These are phyloP conservation scores for Syzygium aromaticum DNA, from an alignment of 345 rosid genomes.

Conservation along the genomic window DNA sequence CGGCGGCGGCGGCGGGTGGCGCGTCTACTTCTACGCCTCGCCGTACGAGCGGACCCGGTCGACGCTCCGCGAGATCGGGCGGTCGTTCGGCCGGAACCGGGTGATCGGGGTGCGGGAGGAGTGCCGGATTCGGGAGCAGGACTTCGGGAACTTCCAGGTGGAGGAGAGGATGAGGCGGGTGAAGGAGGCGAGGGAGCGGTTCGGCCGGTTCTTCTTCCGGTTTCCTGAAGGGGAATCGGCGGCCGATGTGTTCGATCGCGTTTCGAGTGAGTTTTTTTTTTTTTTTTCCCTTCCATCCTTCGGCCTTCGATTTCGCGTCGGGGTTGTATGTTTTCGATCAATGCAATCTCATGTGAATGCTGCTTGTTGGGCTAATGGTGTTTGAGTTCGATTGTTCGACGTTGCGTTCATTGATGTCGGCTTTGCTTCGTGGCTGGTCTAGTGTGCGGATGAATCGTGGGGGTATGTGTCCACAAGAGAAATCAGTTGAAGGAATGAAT, in stretches of 20 bases:
- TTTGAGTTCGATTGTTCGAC: not conserved
- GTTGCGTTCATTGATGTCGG: not conserved
- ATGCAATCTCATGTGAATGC: not conserved
- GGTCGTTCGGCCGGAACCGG: slow-evolving; percentile 56
- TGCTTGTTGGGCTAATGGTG: not conserved
- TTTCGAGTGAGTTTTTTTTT: slow-evolving; percentile 49
- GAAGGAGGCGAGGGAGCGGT: slow-evolving; percentile 59
- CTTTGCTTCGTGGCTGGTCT: not conserved
- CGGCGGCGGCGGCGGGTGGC: slow-evolving; percentile 31
- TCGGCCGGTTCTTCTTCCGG: slow-evolving; percentile 82
- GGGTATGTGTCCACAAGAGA: not conserved
- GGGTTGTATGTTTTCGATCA: not conserved
- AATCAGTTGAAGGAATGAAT: not conserved
- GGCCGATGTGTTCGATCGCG: slow-evolving; percentile 95
- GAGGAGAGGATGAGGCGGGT: slow-evolving; percentile 68
- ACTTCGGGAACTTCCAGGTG: slow-evolving; percentile 94
- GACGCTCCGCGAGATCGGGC: slow-evolving; percentile 86
- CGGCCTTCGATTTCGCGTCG: not conserved
- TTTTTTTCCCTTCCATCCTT: not conserved
- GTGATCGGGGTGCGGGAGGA: slow-evolving; percentile 96
- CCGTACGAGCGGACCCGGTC: slow-evolving; percentile 90
- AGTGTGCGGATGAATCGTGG: not conserved
- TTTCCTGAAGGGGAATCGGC: slow-evolving; percentile 99
- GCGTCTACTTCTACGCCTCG: slow-evolving; percentile 85
- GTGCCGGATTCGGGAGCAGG: slow-evolving; percentile 86